phyloP scores from a whole-genome alignment of 192 early-diverging fungal species.

The Podila clonocystis region DNA sequence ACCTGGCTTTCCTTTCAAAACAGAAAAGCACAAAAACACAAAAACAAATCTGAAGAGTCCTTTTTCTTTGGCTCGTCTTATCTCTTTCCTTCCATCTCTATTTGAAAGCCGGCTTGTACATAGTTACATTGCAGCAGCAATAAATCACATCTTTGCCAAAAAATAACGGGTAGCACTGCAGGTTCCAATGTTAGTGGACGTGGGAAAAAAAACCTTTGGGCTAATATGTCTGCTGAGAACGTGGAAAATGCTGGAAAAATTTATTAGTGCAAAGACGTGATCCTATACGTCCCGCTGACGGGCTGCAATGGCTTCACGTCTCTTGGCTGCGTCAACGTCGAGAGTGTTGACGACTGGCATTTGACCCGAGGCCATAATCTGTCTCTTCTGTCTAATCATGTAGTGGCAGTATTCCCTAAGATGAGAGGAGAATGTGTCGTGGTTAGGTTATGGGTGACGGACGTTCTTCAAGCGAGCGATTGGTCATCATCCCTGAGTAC shows the following conservation, averaged over 20 bases:
- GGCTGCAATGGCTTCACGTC: constrained; percentile 40
- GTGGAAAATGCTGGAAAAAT: not conserved
- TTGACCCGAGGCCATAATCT: constrained; percentile 45
- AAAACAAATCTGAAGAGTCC: not conserved
- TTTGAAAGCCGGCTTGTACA: not conserved
- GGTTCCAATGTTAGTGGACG: not conserved
- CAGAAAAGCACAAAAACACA: too few relatives aligned
- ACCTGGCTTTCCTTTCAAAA: too few relatives aligned
- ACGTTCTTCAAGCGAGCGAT: not conserved
- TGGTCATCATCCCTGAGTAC: not conserved
- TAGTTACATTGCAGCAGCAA: not conserved
- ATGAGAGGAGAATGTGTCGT: not conserved
- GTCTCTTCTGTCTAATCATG: constrained; percentile 42
- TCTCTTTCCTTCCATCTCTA: not conserved
- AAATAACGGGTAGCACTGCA: not conserved
- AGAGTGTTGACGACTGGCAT: constrained; percentile 44
- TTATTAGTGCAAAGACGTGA: not conserved
- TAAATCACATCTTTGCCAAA: not conserved
- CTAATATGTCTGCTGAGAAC: too few relatives aligned
- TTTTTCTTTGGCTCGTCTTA: not conserved
- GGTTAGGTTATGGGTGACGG: not conserved
- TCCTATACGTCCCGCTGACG: constrained; percentile 29
- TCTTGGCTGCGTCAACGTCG: constrained; percentile 38
- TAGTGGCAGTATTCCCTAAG: constrained; percentile 47
- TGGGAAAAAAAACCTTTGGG: not conserved